phyloP scores from a whole-genome alignment of 352 stramenopile species.

The Phytophthora boehmeriae region DNA sequence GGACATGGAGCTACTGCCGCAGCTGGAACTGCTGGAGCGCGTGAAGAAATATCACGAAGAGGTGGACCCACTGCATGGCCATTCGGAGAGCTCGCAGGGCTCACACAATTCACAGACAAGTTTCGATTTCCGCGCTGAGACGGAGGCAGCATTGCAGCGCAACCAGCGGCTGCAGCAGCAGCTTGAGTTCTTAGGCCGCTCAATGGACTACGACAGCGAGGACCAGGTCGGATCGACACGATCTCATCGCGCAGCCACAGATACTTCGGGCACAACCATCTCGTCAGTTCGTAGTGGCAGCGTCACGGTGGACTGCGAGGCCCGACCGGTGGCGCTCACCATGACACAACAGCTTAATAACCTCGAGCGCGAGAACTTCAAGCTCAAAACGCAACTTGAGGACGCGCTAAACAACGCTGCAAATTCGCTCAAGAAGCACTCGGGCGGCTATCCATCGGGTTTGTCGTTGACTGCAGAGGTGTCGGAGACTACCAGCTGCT shows the following conservation, averaged over 20 bases:
- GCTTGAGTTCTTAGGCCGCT: slow-evolving; percentile 62
- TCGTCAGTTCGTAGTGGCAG: slow-evolving; percentile 31
- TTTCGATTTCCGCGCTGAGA: slow-evolving; percentile 65
- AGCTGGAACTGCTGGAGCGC: slow-evolving; percentile 77
- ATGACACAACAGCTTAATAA: slow-evolving; percentile 80
- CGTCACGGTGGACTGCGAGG: slow-evolving; percentile 24
- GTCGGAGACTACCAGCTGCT: slow-evolving; percentile 54
- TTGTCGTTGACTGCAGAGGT: slow-evolving; percentile 42
- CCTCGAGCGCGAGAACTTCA: slow-evolving; percentile 77
- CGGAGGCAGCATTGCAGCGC: slow-evolving; percentile 57
- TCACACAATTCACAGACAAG: slow-evolving; percentile 9
- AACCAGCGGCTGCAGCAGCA: slow-evolving; percentile 71
- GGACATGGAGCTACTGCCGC: slow-evolving; percentile 63
- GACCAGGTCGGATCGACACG: slow-evolving; percentile 11
- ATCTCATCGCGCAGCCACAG: slow-evolving; percentile 44
- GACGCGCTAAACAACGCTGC: slow-evolving; percentile 33
- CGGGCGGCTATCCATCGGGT: slow-evolving; percentile 23
- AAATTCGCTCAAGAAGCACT: slow-evolving; percentile 50
- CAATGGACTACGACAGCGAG: slow-evolving; percentile 53
- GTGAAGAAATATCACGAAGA: slow-evolving; percentile 72
- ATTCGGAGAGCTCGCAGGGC: slow-evolving; percentile 22
- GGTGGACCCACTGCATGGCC: slow-evolving; percentile 37
- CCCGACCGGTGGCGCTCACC: slow-evolving; percentile 51
- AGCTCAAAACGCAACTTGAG: slow-evolving; percentile 62
- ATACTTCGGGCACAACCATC: slow-evolving; percentile 50